Evolutionary conservation across 2,329 filamentous ascomycete species (phyloP), one percentile per base, ranked within the genome.

Genomic region (Venturia effusa): DNA sequence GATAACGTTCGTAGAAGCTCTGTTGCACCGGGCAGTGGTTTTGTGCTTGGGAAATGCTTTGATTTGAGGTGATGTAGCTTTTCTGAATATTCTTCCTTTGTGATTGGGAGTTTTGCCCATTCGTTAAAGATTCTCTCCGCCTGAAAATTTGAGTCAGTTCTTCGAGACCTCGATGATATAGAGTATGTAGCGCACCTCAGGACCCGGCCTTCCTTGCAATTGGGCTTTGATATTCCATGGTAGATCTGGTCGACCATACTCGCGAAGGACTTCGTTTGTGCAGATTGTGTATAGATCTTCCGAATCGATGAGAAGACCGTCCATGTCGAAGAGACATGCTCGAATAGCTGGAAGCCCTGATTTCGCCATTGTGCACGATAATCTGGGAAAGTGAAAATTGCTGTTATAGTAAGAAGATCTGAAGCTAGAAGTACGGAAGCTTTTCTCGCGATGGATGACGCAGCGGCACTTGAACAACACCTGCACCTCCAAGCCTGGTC

Each of bases 251-350:
- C 85, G 85, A 70, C 82, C 83, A 75, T 94, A 90, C 72, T 88
- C 86, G 64, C 82, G 80, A 45, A 99, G 86, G 43, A 97, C 83
- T 30, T 85, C 80, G 77, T 99, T 97, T 66, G 92, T 88, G 76
- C 89, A 88, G 32, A 84, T 74, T 0, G 91, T 94, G 80, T 97
- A 97, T 65, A 85, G 79, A 72, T 97, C 94, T 79, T 97, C 94
- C 40, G 90, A 92, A 76, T 97, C 87, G 73, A 99, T 89, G 24
- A 99, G 84, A 41, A 99, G 87, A 66, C 94, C 94, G 76, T 99
- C 94, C 92, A 97, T 97, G 80, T 99, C 94, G 75, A 99, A 97
- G 68, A 99, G 87, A 76, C 92, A 97, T 69, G 93, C 94, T 69
- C 92, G 84, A 65, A 97, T 82, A 59, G 88, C 86, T 24, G 90